Evolutionary conservation across 140 eudicot species (phyloP).

Genomic region (Stevia rebaudiana): DNA sequence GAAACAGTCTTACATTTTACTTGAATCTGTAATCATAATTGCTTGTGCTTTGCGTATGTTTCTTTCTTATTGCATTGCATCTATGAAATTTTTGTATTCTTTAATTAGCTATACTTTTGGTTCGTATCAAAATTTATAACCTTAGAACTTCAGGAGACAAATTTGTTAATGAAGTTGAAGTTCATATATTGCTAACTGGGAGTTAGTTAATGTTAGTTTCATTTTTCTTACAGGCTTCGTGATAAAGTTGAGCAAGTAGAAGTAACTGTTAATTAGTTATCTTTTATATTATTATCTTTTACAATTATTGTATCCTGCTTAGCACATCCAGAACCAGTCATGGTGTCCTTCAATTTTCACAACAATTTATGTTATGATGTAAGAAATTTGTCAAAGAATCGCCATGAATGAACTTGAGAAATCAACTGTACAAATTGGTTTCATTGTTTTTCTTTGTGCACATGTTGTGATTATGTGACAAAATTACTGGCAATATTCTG

Average conservation of each 20-base stretch:
- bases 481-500: background rate
- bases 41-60: background rate
- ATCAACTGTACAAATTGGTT: slow-evolving; percentile 2
- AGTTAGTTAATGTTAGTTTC: background rate
- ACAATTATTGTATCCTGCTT: background rate
- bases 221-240: background rate
- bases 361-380: slow-evolving; percentile 9
- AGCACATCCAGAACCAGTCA: background rate
- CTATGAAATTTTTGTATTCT: slow-evolving; percentile 6
- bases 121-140: background rate
- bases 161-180: slow-evolving; percentile 1
- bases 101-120: background rate
- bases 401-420: background rate
- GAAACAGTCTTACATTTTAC: slow-evolving; percentile 1
- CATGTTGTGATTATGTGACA: background rate
- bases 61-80: no score
- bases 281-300: background rate
- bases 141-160: background rate
- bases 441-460: background rate
- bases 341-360: background rate
- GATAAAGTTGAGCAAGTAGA: background rate
- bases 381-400: background rate
- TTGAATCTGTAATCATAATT: background rate
- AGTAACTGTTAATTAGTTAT: background rate
- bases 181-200: background rate